Conservation (phyloP, 2,329 filamentous ascomycete species). For the Diaporthe ilicicola region DNA sequence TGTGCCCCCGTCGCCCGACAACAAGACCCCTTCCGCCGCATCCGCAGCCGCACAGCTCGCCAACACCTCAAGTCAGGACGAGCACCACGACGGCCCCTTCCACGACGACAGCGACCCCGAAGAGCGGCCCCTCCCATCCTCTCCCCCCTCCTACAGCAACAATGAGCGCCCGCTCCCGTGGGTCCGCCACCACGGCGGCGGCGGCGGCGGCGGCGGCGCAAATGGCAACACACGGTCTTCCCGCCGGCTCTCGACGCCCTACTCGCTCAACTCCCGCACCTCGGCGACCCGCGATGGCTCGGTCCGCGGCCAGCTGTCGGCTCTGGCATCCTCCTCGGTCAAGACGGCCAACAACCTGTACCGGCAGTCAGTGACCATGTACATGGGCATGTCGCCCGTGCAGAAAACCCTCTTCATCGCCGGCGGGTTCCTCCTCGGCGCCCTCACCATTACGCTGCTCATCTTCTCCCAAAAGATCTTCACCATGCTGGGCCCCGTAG, state of each 20-base stretch:
- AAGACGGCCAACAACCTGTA: conserved; percentile 53
- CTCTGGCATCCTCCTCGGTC: conserved; percentile 50
- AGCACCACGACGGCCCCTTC: conserved; percentile 36
- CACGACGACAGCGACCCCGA: conserved; percentile 31
- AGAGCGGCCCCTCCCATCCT: not conserved
- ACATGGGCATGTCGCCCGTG: conserved; percentile 62
- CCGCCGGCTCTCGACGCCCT: conserved; percentile 54
- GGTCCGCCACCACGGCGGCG: conserved; percentile 36
- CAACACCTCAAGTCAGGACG: conserved; percentile 13
- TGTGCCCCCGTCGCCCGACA: conserved; percentile 47
- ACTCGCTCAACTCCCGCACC: conserved; percentile 42
- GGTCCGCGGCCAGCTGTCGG: conserved; percentile 34
- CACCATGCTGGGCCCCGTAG: conserved; percentile 74
- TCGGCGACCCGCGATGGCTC: conserved; percentile 35
- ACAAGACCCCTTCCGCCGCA: conserved; percentile 39
- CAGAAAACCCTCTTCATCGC: conserved; percentile 69
- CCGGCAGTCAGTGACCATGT: conserved; percentile 56
- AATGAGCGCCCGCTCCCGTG: conserved; percentile 43
- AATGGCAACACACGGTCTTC: conserved; percentile 38
- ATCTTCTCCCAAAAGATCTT: conserved; percentile 85
- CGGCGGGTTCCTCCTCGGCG: conserved; percentile 58
- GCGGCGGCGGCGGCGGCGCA: not conserved
- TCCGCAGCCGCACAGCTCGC: conserved; percentile 43
- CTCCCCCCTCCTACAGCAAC: not conserved
- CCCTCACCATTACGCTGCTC: conserved; percentile 73